Base-by-base conservation (phyloP, 805 yeast species). In the Allodekkera sacchari region DNA sequence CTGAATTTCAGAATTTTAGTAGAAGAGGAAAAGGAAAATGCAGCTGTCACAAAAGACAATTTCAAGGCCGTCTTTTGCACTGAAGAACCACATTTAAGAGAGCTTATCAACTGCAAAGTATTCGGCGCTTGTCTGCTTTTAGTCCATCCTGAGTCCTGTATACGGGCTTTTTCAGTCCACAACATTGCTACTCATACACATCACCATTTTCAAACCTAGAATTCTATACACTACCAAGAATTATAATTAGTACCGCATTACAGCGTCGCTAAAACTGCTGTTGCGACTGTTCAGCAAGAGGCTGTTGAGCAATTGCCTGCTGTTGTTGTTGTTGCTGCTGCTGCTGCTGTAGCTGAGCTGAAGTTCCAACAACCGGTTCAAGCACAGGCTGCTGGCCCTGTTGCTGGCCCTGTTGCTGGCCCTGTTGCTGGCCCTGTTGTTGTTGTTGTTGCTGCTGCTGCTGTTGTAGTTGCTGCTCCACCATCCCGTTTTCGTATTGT, bases 1-100 rank as follows among this genome's bases (percentile, higher is more conserved):
- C 56, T 60, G 4, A 94, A 83, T 53, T 74, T 78, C 10, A 83
- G 83, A 51, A 69, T 81, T 20, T 74, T n/a, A n/a, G n/a, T n/a
- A n/a, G n/a, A n/a, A n/a, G n/a, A n/a, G n/a, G n/a, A n/a, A n/a
- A n/a, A n/a, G n/a, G n/a, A n/a, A n/a, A n/a, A n/a, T n/a, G n/a
- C 79, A 42, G 46, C 72, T 35, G 65, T 72, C 39, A 66, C 77
- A 11, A 66, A 66, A 4, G 74, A 73, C 41, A 45, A 63, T 30
- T 71, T 66, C 51, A 43, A 53, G 22, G 55, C 70, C n/a, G n/a
- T n/a, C n/a, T n/a, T n/a, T n/a, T n/a, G n/a, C n/a, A n/a, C n/a
- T n/a, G n/a, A n/a, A n/a, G n/a, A n/a, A n/a, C n/a, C n/a, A n/a
- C n/a, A n/a, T n/a, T n/a, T n/a, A n/a, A n/a, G n/a, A n/a, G n/a